Evolutionary conservation across 2,329 filamentous ascomycete species (phyloP).

Genomic region (Trichothecium roseum): DNA sequence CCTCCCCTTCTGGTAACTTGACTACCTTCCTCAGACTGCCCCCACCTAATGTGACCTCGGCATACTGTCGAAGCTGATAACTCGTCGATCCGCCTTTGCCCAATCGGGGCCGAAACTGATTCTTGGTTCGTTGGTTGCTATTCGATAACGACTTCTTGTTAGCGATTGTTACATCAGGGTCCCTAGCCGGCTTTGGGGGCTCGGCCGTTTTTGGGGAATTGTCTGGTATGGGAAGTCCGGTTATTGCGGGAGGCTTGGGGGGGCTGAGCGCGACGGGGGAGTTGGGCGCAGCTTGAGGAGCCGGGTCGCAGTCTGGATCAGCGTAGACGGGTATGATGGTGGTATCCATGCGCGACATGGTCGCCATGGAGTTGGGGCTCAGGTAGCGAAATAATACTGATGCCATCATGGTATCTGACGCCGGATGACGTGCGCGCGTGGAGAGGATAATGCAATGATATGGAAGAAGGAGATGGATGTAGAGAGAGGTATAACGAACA

Average conservation of each 20-base stretch:
- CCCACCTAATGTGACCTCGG: conserved; percentile 89
- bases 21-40: conserved; percentile 94
- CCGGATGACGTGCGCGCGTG: too few relatives aligned
- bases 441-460: conserved; percentile 7
- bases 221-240: too few relatives aligned
- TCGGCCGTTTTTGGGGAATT: too few relatives aligned
- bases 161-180: conserved; percentile 13
- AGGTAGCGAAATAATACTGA: conserved; percentile 16
- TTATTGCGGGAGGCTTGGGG: too few relatives aligned
- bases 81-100: conserved; percentile 76
- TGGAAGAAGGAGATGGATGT: conserved; percentile 2
- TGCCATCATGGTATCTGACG: conserved; percentile 9
- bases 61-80: conserved; percentile 96
- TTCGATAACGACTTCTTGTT: conserved; percentile 13
- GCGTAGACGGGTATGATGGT: conserved; percentile 21
- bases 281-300: conserved; percentile 3
- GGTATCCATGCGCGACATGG: conserved; percentile 18
- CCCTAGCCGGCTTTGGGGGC: not conserved
- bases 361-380: conserved; percentile 19
- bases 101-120: conserved; percentile 83
- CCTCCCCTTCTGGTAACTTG: conserved; percentile 92
- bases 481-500: conserved; percentile 21
- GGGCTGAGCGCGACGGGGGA: conserved; percentile 1
- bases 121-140: conserved; percentile 79
- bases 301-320: conserved; percentile 8